Evolutionary conservation across 257 asterid genomes (phyloP), one percentile per base, ranked within the genome.

Genomic region (Handroanthus guayacan): DNA sequence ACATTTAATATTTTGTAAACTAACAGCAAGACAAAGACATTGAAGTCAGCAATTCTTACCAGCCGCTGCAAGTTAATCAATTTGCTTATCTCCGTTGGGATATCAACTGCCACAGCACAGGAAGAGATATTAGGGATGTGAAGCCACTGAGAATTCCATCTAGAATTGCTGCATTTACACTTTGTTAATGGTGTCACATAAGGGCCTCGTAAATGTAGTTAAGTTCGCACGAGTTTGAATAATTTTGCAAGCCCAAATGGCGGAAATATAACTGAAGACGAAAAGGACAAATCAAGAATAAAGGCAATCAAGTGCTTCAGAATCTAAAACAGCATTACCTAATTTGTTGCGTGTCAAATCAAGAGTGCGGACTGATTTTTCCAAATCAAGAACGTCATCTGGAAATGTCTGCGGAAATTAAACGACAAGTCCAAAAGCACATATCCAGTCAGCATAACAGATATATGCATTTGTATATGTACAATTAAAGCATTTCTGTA

Each of bases 11-110:
- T n/a, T 54, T 47, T 14, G 38, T 80, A 60, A 54, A 61, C 17
- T 34, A 45, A 51, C 45, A 77, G 36, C 58, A 69, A 77, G 39
- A 8, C 0, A 58, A 16, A 36, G 18, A 50, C 37, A 25, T 4
- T 16, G 25, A 72, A 50, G 75, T 63, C 9, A 66, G 4, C n/a
- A 58, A 16, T 66, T 62, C 98, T 89, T 88, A 95, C 98, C 96
- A 92, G 72, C 36, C 99, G 95, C 86, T 95, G 99, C 87, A 93
- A 80, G 92, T 95, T 93, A 67, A 80, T 80, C 85, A 95, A 80
- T 77, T 90, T 90, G 92, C 86, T 85, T 78, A 95, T 91, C 83
- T 86, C 98, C 87, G 54, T 38, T 1, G 99, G 97, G 67, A 95
- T 77, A 61, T 91, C 98, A 82, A 82, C 99, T 95, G 96, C 87